These are phyloP conservation scores for Candida hungchunana DNA, from an alignment of 805 yeast species.

Conservation along the genomic window DNA sequence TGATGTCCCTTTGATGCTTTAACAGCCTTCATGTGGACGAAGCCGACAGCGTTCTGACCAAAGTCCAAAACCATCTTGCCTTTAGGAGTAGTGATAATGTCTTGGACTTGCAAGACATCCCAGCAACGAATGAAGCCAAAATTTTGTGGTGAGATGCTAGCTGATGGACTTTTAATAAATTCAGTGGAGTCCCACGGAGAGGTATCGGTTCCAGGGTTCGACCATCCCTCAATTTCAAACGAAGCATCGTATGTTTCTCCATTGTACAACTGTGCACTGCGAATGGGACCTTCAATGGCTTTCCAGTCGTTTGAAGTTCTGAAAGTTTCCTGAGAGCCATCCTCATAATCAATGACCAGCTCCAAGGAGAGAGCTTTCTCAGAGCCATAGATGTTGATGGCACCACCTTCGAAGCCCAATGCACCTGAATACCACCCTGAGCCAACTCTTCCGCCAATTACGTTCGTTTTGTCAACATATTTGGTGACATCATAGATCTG, in stretches of 20 bases:
- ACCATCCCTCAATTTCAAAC: slow-evolving; percentile 13
- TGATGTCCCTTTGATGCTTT: slow-evolving; percentile 12
- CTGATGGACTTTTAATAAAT: slow-evolving; percentile 7
- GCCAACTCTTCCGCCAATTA: slow-evolving; percentile 18
- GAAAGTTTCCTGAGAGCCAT: slow-evolving; percentile 11
- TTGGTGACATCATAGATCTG: slow-evolving; percentile 16
- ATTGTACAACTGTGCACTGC: slow-evolving; percentile 15
- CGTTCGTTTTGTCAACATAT: slow-evolving; percentile 2
- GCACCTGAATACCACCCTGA: slow-evolving; percentile 19
- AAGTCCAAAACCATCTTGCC: slow-evolving; percentile 14
- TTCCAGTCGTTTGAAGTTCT: slow-evolving; percentile 14
- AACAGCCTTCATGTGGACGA: slow-evolving; percentile 12
- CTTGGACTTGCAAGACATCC: slow-evolving; percentile 8
- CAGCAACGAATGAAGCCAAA: slow-evolving; percentile 14
- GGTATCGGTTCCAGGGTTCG: slow-evolving; percentile 1
- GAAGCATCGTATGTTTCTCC: slow-evolving; percentile 17
- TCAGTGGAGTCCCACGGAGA: slow-evolving; percentile 11
- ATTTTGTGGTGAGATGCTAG: slow-evolving; percentile 12
- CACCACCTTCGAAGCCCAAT: slow-evolving; percentile 18
- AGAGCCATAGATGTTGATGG: slow-evolving; percentile 14
- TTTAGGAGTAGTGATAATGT: slow-evolving; percentile 10
- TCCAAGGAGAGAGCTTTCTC: slow-evolving; percentile 13
- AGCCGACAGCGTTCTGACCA: slow-evolving; percentile 19
- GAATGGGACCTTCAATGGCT: slow-evolving; percentile 14
- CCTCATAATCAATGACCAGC: slow-evolving; percentile 10